Percentiles rank a stretch among this genome's conserved stretches.
phyloP scores from a whole-genome alignment of 441 rosid species.

The Croton setiger region DNA sequence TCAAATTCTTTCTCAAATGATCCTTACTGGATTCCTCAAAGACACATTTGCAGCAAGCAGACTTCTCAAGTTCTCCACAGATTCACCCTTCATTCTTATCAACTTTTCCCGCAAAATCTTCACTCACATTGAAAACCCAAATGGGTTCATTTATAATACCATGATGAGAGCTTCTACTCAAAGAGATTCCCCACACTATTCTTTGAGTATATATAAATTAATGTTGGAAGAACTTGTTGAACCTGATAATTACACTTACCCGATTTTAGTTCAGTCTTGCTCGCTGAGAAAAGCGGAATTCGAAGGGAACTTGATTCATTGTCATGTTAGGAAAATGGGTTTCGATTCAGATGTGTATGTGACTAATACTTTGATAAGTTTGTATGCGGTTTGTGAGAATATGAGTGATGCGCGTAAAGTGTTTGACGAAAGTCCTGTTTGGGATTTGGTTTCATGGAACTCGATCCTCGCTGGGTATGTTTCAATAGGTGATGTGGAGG shows the following conservation, averaged over 20 bases:
- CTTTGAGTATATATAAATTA: slow-evolving; percentile 34
- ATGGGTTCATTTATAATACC: slow-evolving; percentile 48
- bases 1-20: slow-evolving; percentile 51
- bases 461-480: slow-evolving; percentile 53
- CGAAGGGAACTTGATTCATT: slow-evolving; percentile 49
- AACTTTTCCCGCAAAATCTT: slow-evolving; percentile 36
- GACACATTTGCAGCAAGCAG: slow-evolving; percentile 51
- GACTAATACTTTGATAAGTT: slow-evolving; percentile 43
- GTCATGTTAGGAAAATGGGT: slow-evolving; percentile 41
- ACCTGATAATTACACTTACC: slow-evolving; percentile 49
- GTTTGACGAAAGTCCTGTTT: slow-evolving; percentile 45
- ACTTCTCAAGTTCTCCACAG: slow-evolving; percentile 43
- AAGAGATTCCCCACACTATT: slow-evolving; percentile 28
- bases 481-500: slow-evolving; percentile 33
- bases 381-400: slow-evolving; percentile 44
- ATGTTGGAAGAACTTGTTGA: slow-evolving; percentile 34
- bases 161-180: slow-evolving; percentile 48
- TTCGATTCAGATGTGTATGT: slow-evolving; percentile 47
- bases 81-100: slow-evolving; percentile 31
- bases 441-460: slow-evolving; percentile 62
- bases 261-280: slow-evolving; percentile 44
- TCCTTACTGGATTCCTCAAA: slow-evolving; percentile 39
- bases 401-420: slow-evolving; percentile 36
- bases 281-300: slow-evolving; percentile 29
- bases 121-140: slow-evolving; percentile 35